These are phyloP conservation scores for Arthromyces matolae DNA, from an alignment of 768 basidiomycete species.

Conservation along the genomic window DNA sequence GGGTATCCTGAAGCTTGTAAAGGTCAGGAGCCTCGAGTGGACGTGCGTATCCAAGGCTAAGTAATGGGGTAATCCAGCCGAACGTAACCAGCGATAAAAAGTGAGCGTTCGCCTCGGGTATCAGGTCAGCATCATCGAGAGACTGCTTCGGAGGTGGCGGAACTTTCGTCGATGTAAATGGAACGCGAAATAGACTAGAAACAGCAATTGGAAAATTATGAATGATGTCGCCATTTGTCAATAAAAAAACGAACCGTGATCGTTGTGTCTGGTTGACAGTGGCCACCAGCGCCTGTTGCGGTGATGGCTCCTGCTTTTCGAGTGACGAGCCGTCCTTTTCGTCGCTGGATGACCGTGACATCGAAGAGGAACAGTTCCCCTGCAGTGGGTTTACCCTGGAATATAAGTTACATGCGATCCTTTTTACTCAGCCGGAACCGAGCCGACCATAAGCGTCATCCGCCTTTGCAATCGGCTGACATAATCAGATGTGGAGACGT, in stretches of 20 bases:
- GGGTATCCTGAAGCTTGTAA: conserved; percentile 68
- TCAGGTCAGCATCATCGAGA: conserved; percentile 54
- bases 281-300: background rate
- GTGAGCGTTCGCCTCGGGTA: conserved; percentile 65
- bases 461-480: conserved; percentile 24
- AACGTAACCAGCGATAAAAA: conserved; percentile 63
- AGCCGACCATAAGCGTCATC: conserved; percentile 2
- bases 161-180: conserved; percentile 35
- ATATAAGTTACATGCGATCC: conserved; percentile 21
- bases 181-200: conserved; percentile 30
- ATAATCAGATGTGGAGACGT: too few species aligned
- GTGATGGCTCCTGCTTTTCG: conserved; percentile 3
- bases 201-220: background rate
- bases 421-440: conserved; percentile 26
- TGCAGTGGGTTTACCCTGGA: background rate
- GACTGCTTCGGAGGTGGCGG: conserved; percentile 47
- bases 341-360: conserved; percentile 1
- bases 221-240: background rate
- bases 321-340: conserved; percentile 3
- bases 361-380: conserved; percentile 1
- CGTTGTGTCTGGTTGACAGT: conserved; percentile 9
- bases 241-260: conserved; percentile 4
- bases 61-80: conserved; percentile 69
- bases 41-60: conserved; percentile 72
- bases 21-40: conserved; percentile 80